Evolutionary conservation across 2,329 filamentous ascomycete genomes (phyloP), one percentile per base, ranked within the genome.

Genomic region (Neurospora crassa): DNA sequence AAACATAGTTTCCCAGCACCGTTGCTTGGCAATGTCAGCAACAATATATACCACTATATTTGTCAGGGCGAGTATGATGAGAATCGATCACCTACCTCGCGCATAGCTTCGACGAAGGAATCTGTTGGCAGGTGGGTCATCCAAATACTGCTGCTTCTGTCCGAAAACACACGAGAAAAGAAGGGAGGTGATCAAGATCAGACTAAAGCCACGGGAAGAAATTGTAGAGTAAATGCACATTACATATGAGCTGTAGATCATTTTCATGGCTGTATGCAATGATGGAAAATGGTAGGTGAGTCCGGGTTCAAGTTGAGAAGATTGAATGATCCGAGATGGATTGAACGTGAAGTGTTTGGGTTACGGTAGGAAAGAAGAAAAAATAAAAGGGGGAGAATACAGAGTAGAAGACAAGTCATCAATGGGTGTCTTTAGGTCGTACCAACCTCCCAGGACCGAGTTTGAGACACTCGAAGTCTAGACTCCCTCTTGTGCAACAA

Each of bases 1-100:
- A 76, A 10, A 75, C 71, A 53, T 73, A 73, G 43, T 73, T 59
- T n/a, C 74, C 74, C 11, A 75, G 69, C 1, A 74, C 69, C 18
- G 72, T 72, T 8, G 70, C 74, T 74, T 20, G 2, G n/a, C 16
- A 43, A 29, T 14, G 45, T 43, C 59, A 40, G 45, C 7, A 43
- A 43, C 18, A 6, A 8, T n/a, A 43, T 42, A 37, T 59, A 16
- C 40, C 18, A 67, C 37, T 40, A 11, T 11, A 7, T 40, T 40
- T 16, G 41, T 24, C 41, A 41, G 8, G 5, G 3, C 5, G 7
- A n/a, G 6, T 43, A 45, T 72, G n/a, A 70, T 68, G 29, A 43
- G 34, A 3, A 63, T 72, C 67, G 5, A 70, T 7, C 8, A 20
- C 43, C 8, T 47, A 74, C 73, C 70, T 68, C 63, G 70, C 12